A percentile compares a stretch with the other conserved stretches of the same genome.
Evolutionary conservation across 176 grass and related monocot species (phyloP).

Genomic region (Carex pumila): DNA sequence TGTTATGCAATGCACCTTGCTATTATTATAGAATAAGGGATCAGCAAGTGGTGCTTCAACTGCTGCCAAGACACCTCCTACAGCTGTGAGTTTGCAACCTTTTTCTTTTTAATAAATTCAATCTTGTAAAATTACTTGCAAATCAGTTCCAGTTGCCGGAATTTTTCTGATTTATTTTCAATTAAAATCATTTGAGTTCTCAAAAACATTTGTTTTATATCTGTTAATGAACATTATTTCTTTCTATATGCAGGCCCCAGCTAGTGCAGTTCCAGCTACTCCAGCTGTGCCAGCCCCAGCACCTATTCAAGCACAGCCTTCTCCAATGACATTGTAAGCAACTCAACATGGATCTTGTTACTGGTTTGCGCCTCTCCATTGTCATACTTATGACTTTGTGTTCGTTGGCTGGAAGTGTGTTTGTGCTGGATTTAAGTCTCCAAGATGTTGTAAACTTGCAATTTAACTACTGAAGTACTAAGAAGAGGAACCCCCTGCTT

Average conservation of each 20-base stretch:
- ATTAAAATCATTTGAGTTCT: slow-evolving; percentile 2
- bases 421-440: not conserved
- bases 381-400: not conserved
- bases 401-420: not conserved
- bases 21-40: slow-evolving; percentile 44
- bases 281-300: slow-evolving; percentile 34
- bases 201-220: slow-evolving; percentile 2
- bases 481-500: not conserved
- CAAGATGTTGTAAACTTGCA: not conserved
- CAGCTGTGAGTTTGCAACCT: not conserved
- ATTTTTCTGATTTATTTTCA: slow-evolving; percentile 1
- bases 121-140: not conserved
- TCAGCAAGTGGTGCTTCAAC: slow-evolving; percentile 63
- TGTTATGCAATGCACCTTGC: not conserved
- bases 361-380: not conserved
- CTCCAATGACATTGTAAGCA: slow-evolving; percentile 50
- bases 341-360: slow-evolving; percentile 2
- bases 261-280: slow-evolving; percentile 26
- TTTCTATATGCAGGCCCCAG: not conserved
- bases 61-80: slow-evolving; percentile 37
- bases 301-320: slow-evolving; percentile 40
- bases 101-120: not conserved
- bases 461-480: not conserved
- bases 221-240: not conserved
- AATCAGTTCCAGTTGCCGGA: not conserved